A percentile compares a stretch with the other conserved stretches of the same genome.
phyloP scores from a whole-genome alignment of 2,329 filamentous ascomycete species.

The Stachybotrys chlorohalonatus region DNA sequence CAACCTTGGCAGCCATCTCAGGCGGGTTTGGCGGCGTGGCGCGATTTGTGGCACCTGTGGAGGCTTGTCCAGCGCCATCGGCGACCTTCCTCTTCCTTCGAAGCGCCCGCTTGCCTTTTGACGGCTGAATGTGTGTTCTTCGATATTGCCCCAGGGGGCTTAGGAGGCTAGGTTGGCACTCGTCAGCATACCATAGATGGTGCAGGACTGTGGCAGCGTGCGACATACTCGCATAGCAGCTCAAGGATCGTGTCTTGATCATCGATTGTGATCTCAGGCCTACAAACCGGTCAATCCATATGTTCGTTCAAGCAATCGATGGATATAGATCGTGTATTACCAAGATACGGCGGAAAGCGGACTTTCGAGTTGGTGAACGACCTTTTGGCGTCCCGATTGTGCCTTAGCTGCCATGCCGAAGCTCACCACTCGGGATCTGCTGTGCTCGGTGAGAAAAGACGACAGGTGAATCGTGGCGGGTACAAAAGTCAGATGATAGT shows the following conservation, averaged over 20 bases:
- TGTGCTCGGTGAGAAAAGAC: too few relatives aligned
- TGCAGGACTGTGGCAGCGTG: not conserved
- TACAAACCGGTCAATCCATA: slow-evolving; percentile 18
- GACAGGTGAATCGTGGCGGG: too few relatives aligned
- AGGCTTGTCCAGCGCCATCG: slow-evolving; percentile 18
- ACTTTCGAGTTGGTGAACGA: slow-evolving; percentile 55
- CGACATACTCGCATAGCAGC: slow-evolving; percentile 53
- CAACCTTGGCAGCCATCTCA: slow-evolving; percentile 46
- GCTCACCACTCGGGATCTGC: too few relatives aligned
- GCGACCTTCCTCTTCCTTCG: slow-evolving; percentile 38
- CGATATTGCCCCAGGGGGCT: slow-evolving; percentile 56
- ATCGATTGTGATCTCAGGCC: slow-evolving; percentile 49
- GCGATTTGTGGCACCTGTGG: slow-evolving; percentile 10
- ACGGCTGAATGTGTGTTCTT: slow-evolving; percentile 40
- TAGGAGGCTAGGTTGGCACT: slow-evolving; percentile 39
- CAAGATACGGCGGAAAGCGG: slow-evolving; percentile 54
- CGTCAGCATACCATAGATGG: not conserved
- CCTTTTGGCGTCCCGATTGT: slow-evolving; percentile 37
- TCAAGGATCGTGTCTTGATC: slow-evolving; percentile 58
- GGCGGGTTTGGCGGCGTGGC: slow-evolving; percentile 36
- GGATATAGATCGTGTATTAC: slow-evolving; percentile 27
- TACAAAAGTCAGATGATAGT: too few relatives aligned
- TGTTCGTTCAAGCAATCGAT: not conserved
- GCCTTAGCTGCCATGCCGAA: slow-evolving; percentile 13
- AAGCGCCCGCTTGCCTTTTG: slow-evolving; percentile 48